Percentiles rank a stretch among this genome's conserved stretches.
phyloP scores from a whole-genome alignment of 176 grass and related monocot species.

The Carex parvula region DNA sequence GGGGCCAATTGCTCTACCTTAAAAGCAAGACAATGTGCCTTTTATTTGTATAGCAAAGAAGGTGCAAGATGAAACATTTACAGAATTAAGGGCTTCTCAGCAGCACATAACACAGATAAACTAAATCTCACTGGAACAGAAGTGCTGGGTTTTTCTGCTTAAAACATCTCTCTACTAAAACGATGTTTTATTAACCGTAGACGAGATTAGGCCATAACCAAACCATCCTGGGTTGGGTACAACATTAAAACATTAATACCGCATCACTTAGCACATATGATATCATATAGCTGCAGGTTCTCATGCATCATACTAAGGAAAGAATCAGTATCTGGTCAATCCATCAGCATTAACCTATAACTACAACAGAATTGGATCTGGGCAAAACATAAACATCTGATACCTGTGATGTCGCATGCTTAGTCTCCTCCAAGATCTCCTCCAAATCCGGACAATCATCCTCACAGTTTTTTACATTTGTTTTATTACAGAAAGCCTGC shows the following conservation, averaged over 20 bases:
- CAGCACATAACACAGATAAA: background rate
- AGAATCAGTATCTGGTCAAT: background rate
- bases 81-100: background rate
- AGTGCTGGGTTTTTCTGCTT: background rate
- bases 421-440: background rate
- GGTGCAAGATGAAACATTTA: background rate
- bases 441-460: background rate
- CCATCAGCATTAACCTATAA: background rate
- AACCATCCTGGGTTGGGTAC: background rate
- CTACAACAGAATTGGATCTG: background rate
- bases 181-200: background rate
- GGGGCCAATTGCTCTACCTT: background rate
- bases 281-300: background rate
- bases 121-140: background rate
- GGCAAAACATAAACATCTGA: background rate
- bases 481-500: background rate
- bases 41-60: background rate
- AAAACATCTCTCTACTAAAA: background rate
- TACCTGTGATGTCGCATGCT: slow-evolving; percentile 3
- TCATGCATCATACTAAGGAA: background rate
- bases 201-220: background rate
- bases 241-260: background rate
- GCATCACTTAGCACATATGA: background rate
- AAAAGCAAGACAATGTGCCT: slow-evolving; percentile 5
- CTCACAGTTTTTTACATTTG: background rate